Percentiles rank a stretch among this genome's conserved stretches.
Conservation (phyloP, 2,329 filamentous ascomycete genomes). For the Xylaria sp. region DNA sequence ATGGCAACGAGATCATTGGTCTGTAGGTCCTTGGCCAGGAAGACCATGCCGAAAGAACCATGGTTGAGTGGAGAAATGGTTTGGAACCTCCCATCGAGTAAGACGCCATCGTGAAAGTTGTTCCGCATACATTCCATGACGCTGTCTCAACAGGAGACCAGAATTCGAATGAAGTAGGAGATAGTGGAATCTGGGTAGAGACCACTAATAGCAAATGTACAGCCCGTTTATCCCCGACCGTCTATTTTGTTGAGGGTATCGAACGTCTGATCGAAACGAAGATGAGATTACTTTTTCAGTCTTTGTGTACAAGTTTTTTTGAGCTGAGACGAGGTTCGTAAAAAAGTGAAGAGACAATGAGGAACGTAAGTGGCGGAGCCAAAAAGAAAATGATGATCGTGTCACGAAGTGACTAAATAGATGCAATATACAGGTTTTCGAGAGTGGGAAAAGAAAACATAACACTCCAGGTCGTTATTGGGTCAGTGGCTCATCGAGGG, state of each 20-base stretch:
- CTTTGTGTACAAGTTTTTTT: constrained; percentile 45
- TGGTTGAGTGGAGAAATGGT: constrained; percentile 96
- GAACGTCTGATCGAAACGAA: constrained; percentile 42
- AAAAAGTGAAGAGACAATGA: constrained; percentile 37
- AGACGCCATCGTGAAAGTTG: constrained; percentile 79
- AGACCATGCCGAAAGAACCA: constrained; percentile 99
- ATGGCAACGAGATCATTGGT: constrained; percentile 88
- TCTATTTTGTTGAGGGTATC: constrained; percentile 47
- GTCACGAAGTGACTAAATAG: constrained; percentile 38
- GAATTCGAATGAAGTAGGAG: constrained; percentile 50
- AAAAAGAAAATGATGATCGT: constrained; percentile 28
- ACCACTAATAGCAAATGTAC: constrained; percentile 47
- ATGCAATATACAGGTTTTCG: constrained; percentile 49
- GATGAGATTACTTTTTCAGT: constrained; percentile 43
- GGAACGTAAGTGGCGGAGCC: constrained; percentile 33
- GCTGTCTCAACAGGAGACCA: constrained; percentile 49
- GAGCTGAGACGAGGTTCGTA: constrained; percentile 34
- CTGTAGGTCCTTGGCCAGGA: constrained; percentile 82
- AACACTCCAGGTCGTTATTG: constrained; percentile 56
- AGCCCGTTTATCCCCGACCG: constrained; percentile 39
- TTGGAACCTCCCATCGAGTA: constrained; percentile 89
- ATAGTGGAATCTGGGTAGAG: constrained; percentile 39
- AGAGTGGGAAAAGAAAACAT: constrained; percentile 47
- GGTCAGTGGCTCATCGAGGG: constrained; percentile 59
- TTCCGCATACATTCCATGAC: constrained; percentile 88